Evolutionary conservation across 2,329 filamentous ascomycete species (phyloP).

Genomic region (Podosphaera xanthii): DNA sequence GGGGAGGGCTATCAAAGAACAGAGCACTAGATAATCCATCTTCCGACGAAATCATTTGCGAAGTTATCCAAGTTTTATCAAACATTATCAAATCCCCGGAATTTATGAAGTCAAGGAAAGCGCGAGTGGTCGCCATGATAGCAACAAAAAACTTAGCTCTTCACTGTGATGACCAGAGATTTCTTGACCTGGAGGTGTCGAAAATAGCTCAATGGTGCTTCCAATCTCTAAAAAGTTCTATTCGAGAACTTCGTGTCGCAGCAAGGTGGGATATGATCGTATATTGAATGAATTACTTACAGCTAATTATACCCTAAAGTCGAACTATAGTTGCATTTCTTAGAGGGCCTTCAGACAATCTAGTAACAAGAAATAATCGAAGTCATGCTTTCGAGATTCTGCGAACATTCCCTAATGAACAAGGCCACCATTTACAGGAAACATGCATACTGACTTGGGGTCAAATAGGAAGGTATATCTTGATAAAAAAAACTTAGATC

Average conservation of each 20-base stretch:
- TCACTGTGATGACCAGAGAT: conserved; percentile 35
- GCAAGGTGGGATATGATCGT: conserved; percentile 30
- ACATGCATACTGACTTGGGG: conserved; percentile 70
- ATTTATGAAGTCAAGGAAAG: conserved; percentile 31
- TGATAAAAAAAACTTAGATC: background rate
- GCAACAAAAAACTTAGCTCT: conserved; percentile 44
- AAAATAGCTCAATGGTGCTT: conserved; percentile 59
- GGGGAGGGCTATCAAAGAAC: conserved; percentile 3
- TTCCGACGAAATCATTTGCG: conserved; percentile 14
- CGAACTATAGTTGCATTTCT: conserved; percentile 46
- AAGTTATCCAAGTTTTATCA: conserved; percentile 23
- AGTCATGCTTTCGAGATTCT: conserved; percentile 48
- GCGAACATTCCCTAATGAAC: conserved; percentile 34
- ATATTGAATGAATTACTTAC: background rate
- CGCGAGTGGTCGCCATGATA: conserved; percentile 48
- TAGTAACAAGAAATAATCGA: conserved; percentile 31
- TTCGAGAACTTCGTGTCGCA: conserved; percentile 64
- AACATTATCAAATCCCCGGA: conserved; percentile 21
- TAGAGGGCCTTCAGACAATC: conserved; percentile 20
- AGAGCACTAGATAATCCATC: conserved; percentile 5
- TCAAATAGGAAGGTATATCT: conserved; percentile 47
- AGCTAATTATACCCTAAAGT: conserved; percentile 18
- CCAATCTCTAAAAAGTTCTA: conserved; percentile 57
- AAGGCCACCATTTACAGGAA: conserved; percentile 47
- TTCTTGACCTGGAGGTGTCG: conserved; percentile 46